Percentiles rank a stretch among this genome's conserved stretches.
phyloP scores from a whole-genome alignment of 306 rosid genomes.

The Sechiopsis laciniata region DNA sequence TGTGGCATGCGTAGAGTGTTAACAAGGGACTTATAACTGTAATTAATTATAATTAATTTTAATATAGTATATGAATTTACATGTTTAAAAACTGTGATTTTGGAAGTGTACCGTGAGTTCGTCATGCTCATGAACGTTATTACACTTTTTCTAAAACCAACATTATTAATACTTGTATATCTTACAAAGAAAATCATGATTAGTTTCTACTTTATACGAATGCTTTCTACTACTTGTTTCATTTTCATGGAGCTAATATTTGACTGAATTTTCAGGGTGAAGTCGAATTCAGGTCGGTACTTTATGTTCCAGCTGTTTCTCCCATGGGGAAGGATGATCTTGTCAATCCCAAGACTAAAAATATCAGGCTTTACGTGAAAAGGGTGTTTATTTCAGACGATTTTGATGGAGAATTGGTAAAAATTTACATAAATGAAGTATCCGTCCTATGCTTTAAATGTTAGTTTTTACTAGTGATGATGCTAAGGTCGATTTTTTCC shows the following conservation, averaged over 20 bases:
- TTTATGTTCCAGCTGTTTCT: conserved; percentile 75
- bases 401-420: conserved; percentile 95
- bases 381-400: conserved; percentile 97
- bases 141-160: no score
- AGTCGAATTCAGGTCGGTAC: conserved; percentile 91
- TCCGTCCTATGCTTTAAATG: not conserved
- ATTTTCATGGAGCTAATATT: conserved; percentile 23
- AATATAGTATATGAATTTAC: not conserved
- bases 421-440: conserved; percentile 6
- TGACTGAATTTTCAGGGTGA: conserved; percentile 61
- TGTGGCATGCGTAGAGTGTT: not conserved
- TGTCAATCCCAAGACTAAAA: conserved; percentile 83
- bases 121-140: not conserved
- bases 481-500: conserved; percentile 14
- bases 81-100: not conserved
- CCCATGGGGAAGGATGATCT: conserved; percentile 80
- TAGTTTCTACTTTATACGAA: not conserved
- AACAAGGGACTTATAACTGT: not conserved
- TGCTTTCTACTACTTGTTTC: conserved; percentile 12
- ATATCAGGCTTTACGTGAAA: conserved; percentile 86
- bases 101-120: not conserved
- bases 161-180: not conserved
- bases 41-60: not conserved
- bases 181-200: not conserved
- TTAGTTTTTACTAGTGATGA: conserved; percentile 15